These are phyloP conservation scores for Iris pallida DNA, from an alignment of 116 monocot genomes.

Conservation along the genomic window DNA sequence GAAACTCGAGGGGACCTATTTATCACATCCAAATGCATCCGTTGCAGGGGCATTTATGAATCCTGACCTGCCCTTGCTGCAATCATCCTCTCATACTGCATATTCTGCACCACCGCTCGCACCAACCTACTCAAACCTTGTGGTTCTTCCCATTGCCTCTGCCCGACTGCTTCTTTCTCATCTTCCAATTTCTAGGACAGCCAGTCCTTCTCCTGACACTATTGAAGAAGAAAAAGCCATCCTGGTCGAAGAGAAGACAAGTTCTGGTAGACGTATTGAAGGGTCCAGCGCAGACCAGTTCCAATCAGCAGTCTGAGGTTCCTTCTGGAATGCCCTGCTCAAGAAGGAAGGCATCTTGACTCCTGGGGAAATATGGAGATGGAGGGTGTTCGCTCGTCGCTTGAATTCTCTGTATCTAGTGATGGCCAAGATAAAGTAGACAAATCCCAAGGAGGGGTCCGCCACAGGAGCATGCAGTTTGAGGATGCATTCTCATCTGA, in stretches of 20 bases:
- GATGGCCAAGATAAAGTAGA: constrained; percentile 28
- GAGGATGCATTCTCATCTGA: constrained; percentile 53
- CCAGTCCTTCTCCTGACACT: constrained; percentile 5
- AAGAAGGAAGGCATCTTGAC: constrained; percentile 23
- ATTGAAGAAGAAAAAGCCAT: constrained; percentile 9
- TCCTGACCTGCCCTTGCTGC: constrained; percentile 31
- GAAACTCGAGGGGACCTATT: background rate
- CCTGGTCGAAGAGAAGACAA: constrained; percentile 15
- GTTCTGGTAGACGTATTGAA: background rate
- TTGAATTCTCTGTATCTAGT: constrained; percentile 38
- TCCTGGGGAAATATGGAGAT: constrained; percentile 59
- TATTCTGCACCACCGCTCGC: constrained; percentile 1
- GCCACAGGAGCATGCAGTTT: constrained; percentile 62
- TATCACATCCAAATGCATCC: constrained; percentile 16
- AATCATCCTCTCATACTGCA: constrained; percentile 8
- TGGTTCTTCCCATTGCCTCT: constrained; percentile 18
- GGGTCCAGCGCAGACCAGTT: constrained; percentile 14
- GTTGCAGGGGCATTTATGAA: constrained; percentile 37
- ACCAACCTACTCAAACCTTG: background rate
- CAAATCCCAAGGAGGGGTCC: constrained; percentile 41
- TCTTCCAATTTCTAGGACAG: constrained; percentile 24
- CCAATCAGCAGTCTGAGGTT: constrained; percentile 24
- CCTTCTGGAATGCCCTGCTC: constrained; percentile 46
- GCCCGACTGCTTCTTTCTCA: constrained; percentile 24
- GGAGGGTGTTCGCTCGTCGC: constrained; percentile 42